A percentile compares a stretch with the other conserved stretches of the same genome.
Conservation (phyloP, 2,329 filamentous ascomycete genomes). For the Venturia effusa region DNA sequence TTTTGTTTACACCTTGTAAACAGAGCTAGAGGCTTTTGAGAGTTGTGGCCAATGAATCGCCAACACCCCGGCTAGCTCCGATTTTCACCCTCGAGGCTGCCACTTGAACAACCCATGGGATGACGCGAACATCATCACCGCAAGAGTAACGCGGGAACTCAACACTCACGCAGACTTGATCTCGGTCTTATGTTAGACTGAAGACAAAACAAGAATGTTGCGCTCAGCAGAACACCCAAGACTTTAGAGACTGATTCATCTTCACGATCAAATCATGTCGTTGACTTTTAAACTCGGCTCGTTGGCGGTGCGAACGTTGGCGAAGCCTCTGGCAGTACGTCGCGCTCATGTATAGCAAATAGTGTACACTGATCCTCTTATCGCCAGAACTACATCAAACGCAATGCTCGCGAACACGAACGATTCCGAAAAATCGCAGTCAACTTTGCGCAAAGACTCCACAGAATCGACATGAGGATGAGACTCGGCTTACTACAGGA, state of each 20-base stretch:
- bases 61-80: not conserved
- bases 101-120: not conserved
- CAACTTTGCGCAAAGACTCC: conserved; percentile 51
- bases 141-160: not conserved
- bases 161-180: not conserved
- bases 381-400: conserved; percentile 54
- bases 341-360: not conserved
- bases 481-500: conserved; percentile 55
- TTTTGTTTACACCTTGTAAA: conserved; percentile 3
- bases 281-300: conserved; percentile 57
- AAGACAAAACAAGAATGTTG: not conserved
- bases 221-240: not conserved
- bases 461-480: conserved; percentile 58
- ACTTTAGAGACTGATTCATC: not conserved
- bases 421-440: conserved; percentile 52
- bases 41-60: not conserved
- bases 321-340: conserved; percentile 57
- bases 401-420: conserved; percentile 57
- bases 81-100: not conserved
- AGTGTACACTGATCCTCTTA: not conserved
- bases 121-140: not conserved
- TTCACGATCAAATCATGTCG: conserved; percentile 36
- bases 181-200: not conserved
- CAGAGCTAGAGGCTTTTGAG: not conserved
- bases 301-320: conserved; percentile 52